Base-by-base conservation (phyloP, 192 early-diverging fungal genomes). In the Rhizophagus prolifer region DNA sequence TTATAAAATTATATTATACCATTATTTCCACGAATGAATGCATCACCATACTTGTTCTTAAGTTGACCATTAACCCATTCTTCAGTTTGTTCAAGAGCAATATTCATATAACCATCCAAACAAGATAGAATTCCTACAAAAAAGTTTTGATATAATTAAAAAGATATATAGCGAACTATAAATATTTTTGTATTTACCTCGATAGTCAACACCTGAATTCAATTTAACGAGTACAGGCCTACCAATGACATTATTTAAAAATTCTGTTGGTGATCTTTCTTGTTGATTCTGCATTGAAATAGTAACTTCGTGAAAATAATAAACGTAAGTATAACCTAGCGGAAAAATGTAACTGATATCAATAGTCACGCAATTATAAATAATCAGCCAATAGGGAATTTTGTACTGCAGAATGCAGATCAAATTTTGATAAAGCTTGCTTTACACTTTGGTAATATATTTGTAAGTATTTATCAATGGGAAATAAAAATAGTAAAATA, bases 1-100 rank as follows among this genome's bases (percentile, higher is more conserved):
- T 38, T 38, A 23, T 41, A 66, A 16, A 36, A 30, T 38, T 34
- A 31, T 41, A 2, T 13, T 50, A 72, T 90, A 92, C 94, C 94
- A 81, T 97, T 97, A 85, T 99, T 99, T 73, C 97, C 97, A 12
- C 97, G 92, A 83, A 99, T 95, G 83, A 99, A 99, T 3, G 91
- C 91, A 75, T 99, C 97, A 26, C 96, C 96, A 80, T 96, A 99
- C 68, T 86, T 91, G 85, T 97, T 96, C 74, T 93, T 96, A 41
- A 95, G 83, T 70, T 93, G 86, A n/a, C 97, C 97, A 80, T 97
- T 92, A 34, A 97, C 96, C 69, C 93, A 97, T 84, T 99, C 97
- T 78, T 97, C 92, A 7, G 96, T 97, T 72, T 96, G 89, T 84
- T 97, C 97, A 81, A 99, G 74, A 14, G 95, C 97, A 86, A 99